These are phyloP conservation scores for Panellus pusillus DNA, from an alignment of 768 basidiomycete species.

Conservation along the genomic window DNA sequence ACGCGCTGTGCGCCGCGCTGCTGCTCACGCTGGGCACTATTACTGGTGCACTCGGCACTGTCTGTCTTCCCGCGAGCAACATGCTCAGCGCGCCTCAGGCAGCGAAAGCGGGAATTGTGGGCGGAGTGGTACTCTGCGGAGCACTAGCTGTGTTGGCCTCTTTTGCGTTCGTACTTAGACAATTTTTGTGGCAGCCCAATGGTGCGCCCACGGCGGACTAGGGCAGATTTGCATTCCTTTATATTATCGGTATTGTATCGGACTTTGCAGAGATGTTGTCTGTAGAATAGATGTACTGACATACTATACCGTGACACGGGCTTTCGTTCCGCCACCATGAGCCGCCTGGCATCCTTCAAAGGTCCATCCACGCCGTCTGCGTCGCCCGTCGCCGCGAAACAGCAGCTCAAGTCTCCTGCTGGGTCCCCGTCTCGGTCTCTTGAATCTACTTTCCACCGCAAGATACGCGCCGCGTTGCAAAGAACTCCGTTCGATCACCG, in stretches of 20 bases:
- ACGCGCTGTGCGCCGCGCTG: not conserved
- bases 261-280: not conserved
- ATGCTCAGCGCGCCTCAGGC: constrained; percentile 30
- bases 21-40: not conserved
- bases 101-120: constrained; percentile 34
- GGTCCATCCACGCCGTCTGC: constrained; percentile 76
- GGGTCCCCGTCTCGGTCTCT: constrained; percentile 43
- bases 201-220: not conserved
- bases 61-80: constrained; percentile 26
- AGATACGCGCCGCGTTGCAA: constrained; percentile 65
- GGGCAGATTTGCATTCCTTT: constrained; percentile 1
- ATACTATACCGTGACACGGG: not conserved
- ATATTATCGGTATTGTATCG: not conserved
- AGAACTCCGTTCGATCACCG: constrained; percentile 60
- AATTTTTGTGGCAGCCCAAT: constrained; percentile 1
- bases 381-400: constrained; percentile 52
- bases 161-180: constrained; percentile 22
- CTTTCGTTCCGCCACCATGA: constrained; percentile 7
- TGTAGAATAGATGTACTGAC: not conserved
- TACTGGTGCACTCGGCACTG: constrained; percentile 33
- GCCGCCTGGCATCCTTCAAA: constrained; percentile 73
- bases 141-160: constrained; percentile 17
- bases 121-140: constrained; percentile 27
- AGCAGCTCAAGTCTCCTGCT: constrained; percentile 37
- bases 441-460: constrained; percentile 83